Evolutionary conservation across 2,329 filamentous ascomycete species (phyloP).

Genomic region (Aspergillus sp.): DNA sequence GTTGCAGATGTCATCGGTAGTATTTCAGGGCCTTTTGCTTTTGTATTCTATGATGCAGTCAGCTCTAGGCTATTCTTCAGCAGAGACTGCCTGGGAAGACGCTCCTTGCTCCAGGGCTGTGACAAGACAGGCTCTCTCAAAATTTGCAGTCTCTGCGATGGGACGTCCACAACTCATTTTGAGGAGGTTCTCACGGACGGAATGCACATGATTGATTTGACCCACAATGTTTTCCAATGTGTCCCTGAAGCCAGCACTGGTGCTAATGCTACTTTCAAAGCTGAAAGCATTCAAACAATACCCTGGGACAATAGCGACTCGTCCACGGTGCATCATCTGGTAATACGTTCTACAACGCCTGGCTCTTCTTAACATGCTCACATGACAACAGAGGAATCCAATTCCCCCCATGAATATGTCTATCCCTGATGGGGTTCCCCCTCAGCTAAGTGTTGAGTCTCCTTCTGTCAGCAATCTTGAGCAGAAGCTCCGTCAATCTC

Average conservation of each 20-base stretch:
- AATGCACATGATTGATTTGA: constrained; percentile 67
- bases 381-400: constrained; percentile 34
- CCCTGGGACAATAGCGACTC: constrained; percentile 27
- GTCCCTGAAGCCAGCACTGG: not conserved
- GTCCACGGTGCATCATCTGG: constrained; percentile 20
- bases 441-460: constrained; percentile 41
- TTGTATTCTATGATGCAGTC: constrained; percentile 73
- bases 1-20: constrained; percentile 53
- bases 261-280: constrained; percentile 9
- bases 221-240: constrained; percentile 13
- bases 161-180: constrained; percentile 55
- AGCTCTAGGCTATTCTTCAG: constrained; percentile 71
- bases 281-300: constrained; percentile 25
- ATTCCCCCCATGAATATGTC: constrained; percentile 48
- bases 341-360: constrained; percentile 13
- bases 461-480: constrained; percentile 55
- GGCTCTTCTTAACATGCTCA: constrained; percentile 4
- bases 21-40: constrained; percentile 83
- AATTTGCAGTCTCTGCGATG: constrained; percentile 70
- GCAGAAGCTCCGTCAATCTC: constrained; percentile 58
- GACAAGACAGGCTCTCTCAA: constrained; percentile 54
- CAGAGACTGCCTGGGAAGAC: constrained; percentile 80
- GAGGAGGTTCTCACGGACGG: constrained; percentile 82
- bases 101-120: constrained; percentile 67
- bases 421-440: constrained; percentile 29